Evolutionary conservation across 257 asterid species (phyloP).

Genomic region (Solanum pennellii): DNA sequence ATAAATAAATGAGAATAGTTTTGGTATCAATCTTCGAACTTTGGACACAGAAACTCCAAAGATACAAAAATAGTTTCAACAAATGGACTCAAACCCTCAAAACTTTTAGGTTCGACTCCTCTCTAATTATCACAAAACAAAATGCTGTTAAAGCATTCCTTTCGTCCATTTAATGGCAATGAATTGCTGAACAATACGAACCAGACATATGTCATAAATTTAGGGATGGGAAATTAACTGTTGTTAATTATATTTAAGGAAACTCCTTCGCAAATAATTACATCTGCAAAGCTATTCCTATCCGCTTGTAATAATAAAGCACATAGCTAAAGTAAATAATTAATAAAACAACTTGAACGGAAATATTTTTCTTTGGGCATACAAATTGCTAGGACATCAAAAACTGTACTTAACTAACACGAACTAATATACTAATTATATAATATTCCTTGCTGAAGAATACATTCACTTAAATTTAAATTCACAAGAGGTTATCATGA

Average conservation of each 20-base stretch:
- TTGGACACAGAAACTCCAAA: neutral
- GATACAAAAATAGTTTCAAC: neutral
- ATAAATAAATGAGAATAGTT: neutral
- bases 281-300: neutral
- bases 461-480: neutral
- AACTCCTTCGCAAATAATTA: neutral
- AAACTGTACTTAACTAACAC: neutral
- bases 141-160: conserved; percentile 32
- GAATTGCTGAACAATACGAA: conserved; percentile 10
- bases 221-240: neutral
- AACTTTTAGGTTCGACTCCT: conserved; percentile 3
- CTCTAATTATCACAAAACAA: conserved; percentile 2
- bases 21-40: neutral
- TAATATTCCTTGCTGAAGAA: neutral
- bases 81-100: conserved; percentile 10
- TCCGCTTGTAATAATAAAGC: neutral
- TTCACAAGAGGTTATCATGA: neutral
- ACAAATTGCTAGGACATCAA: neutral
- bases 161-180: conserved; percentile 32
- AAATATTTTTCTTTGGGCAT: neutral
- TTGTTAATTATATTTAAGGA: neutral
- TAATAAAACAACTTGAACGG: neutral
- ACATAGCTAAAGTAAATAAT: neutral
- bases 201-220: neutral
- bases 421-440: neutral